Evolutionary conservation across 306 rosid genomes (phyloP), one percentile per base, ranked within the genome.

Genomic region (Hippophae gyantsensis): DNA sequence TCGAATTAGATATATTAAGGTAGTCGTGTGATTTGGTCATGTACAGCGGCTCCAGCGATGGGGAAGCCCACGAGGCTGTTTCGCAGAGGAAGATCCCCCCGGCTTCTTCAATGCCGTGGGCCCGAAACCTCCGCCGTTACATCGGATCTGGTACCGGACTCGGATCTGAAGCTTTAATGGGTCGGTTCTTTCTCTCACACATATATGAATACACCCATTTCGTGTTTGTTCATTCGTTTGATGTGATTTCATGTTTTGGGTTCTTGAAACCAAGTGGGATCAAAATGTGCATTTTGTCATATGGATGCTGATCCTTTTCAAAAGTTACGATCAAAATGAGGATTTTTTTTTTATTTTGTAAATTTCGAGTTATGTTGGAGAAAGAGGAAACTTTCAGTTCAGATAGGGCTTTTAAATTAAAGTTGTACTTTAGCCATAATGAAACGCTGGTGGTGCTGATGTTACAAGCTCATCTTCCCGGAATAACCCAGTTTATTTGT

Each of bases 111-210:
- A 93, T 88, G 99, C 43, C 78, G 11, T 93, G 99, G 99, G 99
- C 72, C 48, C 78, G 99, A 42, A 93, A 88, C 66, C 92, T 93
- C 57, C 95, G 99, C 56, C 85, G 94, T 13, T 93, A 66, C 74
- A 88, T 93, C 49, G 99, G 97, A 84, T 72, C 90, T 61, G 97
- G 95, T 41, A 74, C 80, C 42, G 95, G 97, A 42, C 97, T 88
- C 12, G 99, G 99, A 68, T 86, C 97, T 68, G 97, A 93, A 78
- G 94, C 99, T 6, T 72, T 93, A 48, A 88, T 93, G 97, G 99
- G 97, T 93, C 54, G 43, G 78, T 9, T 43, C 46, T 45, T 53
- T 40, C 25, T 43, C 49, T 50, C 63, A 55, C 49, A 14, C 41
- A 0, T n/a, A 6, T n/a, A 48, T 0, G 23, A 51, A 52, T 9